These are phyloP conservation scores for Zea mays DNA, from an alignment of 176 grass and related monocot species.

Conservation along the genomic window Zm-B73-REFERENCE-NAM-5.0 NC_050098.1:225247001-225247500, in stretches of 20 bases:
- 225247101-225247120: too few relatives aligned
- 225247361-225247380: not conserved
- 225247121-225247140: too few relatives aligned
- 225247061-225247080: too few relatives aligned
- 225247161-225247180: not conserved
- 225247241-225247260: not conserved
- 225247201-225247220: not conserved
- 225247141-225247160: too few relatives aligned
- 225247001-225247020: too few relatives aligned
- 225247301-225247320: conserved; percentile 32
- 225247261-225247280: not conserved
- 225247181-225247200: not conserved
- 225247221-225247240: not conserved
- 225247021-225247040: too few relatives aligned
- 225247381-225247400: not conserved
- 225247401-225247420: conserved; percentile 6
- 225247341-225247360: conserved; percentile 16
- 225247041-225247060: too few relatives aligned
- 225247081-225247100: too few relatives aligned
- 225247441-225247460: not conserved
- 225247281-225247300: conserved; percentile 25
- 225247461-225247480: not conserved
- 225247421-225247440: not conserved
- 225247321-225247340: not conserved
- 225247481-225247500: not conserved